Evolutionary conservation across 2,329 filamentous ascomycete species (phyloP).

Genomic region (Neoascochyta sp.): DNA sequence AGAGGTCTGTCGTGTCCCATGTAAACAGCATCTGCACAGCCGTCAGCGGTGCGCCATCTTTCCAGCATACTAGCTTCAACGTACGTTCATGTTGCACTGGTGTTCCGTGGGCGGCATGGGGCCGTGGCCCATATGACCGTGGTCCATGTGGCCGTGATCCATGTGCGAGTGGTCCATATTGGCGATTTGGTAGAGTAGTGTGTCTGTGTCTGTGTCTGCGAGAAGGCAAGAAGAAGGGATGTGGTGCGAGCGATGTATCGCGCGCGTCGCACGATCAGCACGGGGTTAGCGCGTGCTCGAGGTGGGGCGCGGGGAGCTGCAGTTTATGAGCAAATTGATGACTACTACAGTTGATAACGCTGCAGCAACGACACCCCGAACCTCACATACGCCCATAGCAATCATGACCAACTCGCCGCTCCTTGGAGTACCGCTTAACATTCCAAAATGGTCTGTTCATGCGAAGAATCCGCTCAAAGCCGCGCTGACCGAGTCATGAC

Average conservation of each 20-base stretch:
- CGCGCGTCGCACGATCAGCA: conserved; percentile 22
- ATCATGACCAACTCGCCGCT: too few relatives aligned
- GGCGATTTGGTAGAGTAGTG: conserved; percentile 6
- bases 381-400: too few relatives aligned
- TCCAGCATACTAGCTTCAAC: conserved; percentile 32
- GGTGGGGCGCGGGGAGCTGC: conserved; percentile 11
- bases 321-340: too few relatives aligned
- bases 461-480: too few relatives aligned
- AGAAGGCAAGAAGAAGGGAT: conserved; percentile 1
- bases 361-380: too few relatives aligned
- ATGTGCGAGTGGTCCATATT: conserved; percentile 43
- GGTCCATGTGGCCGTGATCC: conserved; percentile 56
- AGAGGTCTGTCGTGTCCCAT: conserved; percentile 89
- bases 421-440: conserved; percentile 41
- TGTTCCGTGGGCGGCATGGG: conserved; percentile 49
- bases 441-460: conserved; percentile 46
- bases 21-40: conserved; percentile 89
- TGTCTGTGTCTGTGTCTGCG: not conserved
- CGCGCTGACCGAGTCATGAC: too few relatives aligned
- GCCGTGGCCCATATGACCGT: conserved; percentile 46
- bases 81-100: conserved; percentile 88
- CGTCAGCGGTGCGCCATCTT: too few relatives aligned
- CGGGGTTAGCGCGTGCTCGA: conserved; percentile 11
- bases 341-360: too few relatives aligned
- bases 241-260: conserved; percentile 2